A percentile compares a stretch with the other conserved stretches of the same genome.
Evolutionary conservation across 768 basidiomycete genomes (phyloP).

Genomic region (Astraeus odoratus): DNA sequence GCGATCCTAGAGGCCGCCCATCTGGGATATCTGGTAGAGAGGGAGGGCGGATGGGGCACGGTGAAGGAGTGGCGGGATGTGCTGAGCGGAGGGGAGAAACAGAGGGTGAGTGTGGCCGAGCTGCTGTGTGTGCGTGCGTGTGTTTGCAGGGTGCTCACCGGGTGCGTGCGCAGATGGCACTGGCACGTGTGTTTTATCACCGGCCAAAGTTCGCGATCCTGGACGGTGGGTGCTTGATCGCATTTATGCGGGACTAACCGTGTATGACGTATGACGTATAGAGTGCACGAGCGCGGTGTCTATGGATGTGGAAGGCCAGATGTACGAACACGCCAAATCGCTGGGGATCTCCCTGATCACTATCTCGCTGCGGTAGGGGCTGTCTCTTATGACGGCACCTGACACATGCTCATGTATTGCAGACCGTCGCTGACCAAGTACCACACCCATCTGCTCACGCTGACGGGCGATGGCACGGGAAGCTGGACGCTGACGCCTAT

Average conservation of each 20-base stretch:
- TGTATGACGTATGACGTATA: conserved; percentile 20
- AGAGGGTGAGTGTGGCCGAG: conserved; percentile 47
- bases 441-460: conserved; percentile 78
- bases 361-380: conserved; percentile 71
- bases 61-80: conserved; percentile 97
- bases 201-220: conserved; percentile 75
- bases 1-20: conserved; percentile 76
- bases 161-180: conserved; percentile 70
- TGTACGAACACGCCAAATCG: conserved; percentile 91
- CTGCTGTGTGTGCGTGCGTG: conserved; percentile 3
- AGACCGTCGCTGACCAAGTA: conserved; percentile 85
- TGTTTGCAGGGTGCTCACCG: no score
- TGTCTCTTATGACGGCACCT: neutral
- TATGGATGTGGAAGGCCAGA: conserved; percentile 89
- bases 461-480: conserved; percentile 65
- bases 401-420: neutral
- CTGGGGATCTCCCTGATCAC: conserved; percentile 90
- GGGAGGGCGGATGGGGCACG: conserved; percentile 87
- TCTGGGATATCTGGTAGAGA: conserved; percentile 72
- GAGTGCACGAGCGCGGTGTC: conserved; percentile 96
- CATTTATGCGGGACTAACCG: neutral
- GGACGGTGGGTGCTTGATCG: conserved; percentile 53
- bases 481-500: conserved; percentile 67
- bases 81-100: conserved; percentile 94
- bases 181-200: conserved; percentile 92